These are phyloP conservation scores for Xanthoceras sorbifolium DNA, from an alignment of 345 rosid genomes.

Conservation along the genomic window DNA sequence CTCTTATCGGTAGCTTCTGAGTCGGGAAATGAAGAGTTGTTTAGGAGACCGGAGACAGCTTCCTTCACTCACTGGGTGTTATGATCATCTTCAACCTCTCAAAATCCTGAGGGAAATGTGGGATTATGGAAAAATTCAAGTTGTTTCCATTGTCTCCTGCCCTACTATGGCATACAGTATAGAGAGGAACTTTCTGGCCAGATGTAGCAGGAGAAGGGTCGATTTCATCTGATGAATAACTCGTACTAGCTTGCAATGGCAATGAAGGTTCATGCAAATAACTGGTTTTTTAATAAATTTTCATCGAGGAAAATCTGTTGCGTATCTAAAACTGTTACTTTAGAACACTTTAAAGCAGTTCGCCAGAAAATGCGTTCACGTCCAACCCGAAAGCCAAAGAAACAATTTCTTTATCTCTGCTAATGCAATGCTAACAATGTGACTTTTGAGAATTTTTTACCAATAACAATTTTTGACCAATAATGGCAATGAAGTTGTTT, in stretches of 20 bases:
- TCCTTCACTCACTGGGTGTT: slow-evolving; percentile 75
- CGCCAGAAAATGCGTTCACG: slow-evolving; percentile 72
- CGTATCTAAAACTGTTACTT: slow-evolving; percentile 19
- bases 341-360: slow-evolving; percentile 42
- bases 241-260: slow-evolving; percentile 18
- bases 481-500: too few species aligned
- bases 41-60: slow-evolving; percentile 57
- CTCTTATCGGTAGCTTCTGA: slow-evolving; percentile 34
- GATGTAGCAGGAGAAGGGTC: slow-evolving; percentile 52
- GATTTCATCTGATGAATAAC: slow-evolving; percentile 13
- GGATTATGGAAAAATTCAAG: slow-evolving; percentile 82
- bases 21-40: slow-evolving; percentile 46
- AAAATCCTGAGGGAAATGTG: slow-evolving; percentile 57
- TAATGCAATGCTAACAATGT: neutral
- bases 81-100: slow-evolving; percentile 60
- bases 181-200: slow-evolving; percentile 62
- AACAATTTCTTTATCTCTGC: neutral
- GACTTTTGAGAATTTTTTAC: neutral
- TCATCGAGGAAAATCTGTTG: slow-evolving; percentile 18
- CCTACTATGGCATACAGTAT: slow-evolving; percentile 70
- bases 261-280: slow-evolving; percentile 25
- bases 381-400: slow-evolving; percentile 47
- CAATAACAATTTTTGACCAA: too few species aligned
- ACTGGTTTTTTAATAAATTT: slow-evolving; percentile 16
- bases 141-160: slow-evolving; percentile 90